These are phyloP conservation scores for Physocladia obscura DNA, from an alignment of 192 early-diverging fungal genomes.

Conservation along the genomic window DNA sequence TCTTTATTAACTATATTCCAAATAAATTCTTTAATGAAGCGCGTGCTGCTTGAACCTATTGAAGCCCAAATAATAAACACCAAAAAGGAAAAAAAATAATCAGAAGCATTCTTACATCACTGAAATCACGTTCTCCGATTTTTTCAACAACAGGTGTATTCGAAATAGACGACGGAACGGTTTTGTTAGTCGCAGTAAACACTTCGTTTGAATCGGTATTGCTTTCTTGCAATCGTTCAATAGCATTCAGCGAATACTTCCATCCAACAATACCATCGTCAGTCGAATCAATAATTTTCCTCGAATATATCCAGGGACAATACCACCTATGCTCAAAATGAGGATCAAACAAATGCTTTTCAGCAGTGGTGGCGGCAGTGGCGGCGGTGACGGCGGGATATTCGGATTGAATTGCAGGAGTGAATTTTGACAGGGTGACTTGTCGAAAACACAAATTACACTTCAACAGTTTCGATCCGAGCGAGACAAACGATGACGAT, in stretches of 20 bases:
- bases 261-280: neutral
- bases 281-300: neutral
- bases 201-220: neutral
- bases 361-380: neutral
- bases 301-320: constrained; percentile 7
- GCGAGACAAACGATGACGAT: neutral
- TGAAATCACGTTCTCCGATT: neutral
- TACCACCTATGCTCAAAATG: constrained; percentile 7
- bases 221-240: neutral
- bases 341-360: neutral
- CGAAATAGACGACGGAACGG: neutral
- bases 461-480: neutral
- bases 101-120: neutral
- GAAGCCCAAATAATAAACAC: neutral
- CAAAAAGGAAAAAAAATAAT: neutral
- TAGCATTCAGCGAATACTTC: neutral
- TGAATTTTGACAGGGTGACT: neutral
- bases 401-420: no score
- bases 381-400: neutral
- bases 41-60: constrained; percentile 18
- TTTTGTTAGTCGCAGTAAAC: neutral
- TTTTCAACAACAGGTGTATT: neutral
- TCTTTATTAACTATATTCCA: neutral
- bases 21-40: constrained; percentile 12
- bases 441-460: constrained; percentile 5